Evolutionary conservation across 768 basidiomycete genomes (phyloP).

Genomic region (Suillus subluteus): DNA sequence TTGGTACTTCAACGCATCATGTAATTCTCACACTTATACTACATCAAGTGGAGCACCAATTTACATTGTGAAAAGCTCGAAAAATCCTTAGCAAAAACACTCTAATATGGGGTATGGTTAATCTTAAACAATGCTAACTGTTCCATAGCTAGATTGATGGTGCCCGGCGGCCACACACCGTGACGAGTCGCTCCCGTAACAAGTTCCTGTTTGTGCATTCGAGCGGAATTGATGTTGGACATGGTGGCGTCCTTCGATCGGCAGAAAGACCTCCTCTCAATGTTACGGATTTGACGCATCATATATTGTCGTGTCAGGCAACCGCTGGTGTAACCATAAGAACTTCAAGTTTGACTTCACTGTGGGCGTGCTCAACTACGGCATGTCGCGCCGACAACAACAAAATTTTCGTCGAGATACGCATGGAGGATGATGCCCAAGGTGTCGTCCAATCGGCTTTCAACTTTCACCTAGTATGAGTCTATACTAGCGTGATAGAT

Average conservation of each 20-base stretch:
- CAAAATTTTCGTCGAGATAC: neutral
- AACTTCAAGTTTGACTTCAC: neutral
- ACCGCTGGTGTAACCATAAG: neutral
- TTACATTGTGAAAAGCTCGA: too few species aligned
- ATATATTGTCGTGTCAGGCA: neutral
- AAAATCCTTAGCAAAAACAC: too few species aligned
- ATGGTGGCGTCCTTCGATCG: neutral
- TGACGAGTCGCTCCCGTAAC: neutral
- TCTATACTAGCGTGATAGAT: constrained; percentile 7
- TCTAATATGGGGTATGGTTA: neutral
- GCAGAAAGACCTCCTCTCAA: neutral
- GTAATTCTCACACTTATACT: too few species aligned
- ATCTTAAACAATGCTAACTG: neutral
- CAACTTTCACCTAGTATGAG: neutral
- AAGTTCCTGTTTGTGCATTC: neutral
- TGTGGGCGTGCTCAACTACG: neutral
- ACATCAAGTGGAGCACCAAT: too few species aligned
- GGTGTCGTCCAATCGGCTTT: neutral
- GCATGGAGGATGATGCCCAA: neutral
- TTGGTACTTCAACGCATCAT: too few species aligned
- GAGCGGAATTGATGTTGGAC: neutral
- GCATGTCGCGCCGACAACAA: neutral
- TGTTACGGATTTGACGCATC: neutral
- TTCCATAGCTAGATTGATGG: neutral
- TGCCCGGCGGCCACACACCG: neutral